phyloP scores from a whole-genome alignment of 768 basidiomycete genomes.

The Psilocybe tampanensis region DNA sequence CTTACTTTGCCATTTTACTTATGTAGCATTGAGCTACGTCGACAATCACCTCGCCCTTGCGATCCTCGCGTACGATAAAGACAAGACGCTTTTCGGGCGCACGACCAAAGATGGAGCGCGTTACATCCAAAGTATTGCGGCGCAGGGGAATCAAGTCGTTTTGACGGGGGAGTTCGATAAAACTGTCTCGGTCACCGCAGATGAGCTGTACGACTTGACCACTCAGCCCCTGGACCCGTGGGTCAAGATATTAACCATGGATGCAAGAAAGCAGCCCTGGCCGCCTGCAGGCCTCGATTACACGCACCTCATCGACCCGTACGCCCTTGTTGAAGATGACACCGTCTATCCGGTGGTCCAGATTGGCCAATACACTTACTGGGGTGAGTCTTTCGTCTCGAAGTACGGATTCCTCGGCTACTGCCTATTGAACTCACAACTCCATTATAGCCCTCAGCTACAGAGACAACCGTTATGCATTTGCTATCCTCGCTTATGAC shows the following conservation, averaged over 20 bases:
- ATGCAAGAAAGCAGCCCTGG: too few species aligned
- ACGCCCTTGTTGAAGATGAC: not conserved
- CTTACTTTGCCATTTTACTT: not conserved
- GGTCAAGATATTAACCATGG: too few species aligned
- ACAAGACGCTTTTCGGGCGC: not conserved
- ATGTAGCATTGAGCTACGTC: not conserved
- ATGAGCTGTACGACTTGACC: not conserved
- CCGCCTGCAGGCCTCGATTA: too few species aligned
- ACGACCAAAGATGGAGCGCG: not conserved
- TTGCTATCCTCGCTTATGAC: too few species aligned
- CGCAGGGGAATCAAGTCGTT: not conserved
- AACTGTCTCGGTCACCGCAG: not conserved
- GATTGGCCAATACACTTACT: too few species aligned
- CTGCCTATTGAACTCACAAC: too few species aligned
- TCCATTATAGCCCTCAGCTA: too few species aligned
- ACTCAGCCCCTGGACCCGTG: not conserved
- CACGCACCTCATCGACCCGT: too few species aligned
- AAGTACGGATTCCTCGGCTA: too few species aligned
- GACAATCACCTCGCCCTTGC: not conserved
- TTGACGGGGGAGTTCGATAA: not conserved
- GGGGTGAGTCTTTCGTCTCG: too few species aligned
- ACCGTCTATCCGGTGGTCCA: not conserved
- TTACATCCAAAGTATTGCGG: not conserved
- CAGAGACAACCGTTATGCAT: too few species aligned
- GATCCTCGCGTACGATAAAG: too few species aligned